Evolutionary conservation across 768 basidiomycete species (phyloP).

Genomic region (Leccinum imitatum): DNA sequence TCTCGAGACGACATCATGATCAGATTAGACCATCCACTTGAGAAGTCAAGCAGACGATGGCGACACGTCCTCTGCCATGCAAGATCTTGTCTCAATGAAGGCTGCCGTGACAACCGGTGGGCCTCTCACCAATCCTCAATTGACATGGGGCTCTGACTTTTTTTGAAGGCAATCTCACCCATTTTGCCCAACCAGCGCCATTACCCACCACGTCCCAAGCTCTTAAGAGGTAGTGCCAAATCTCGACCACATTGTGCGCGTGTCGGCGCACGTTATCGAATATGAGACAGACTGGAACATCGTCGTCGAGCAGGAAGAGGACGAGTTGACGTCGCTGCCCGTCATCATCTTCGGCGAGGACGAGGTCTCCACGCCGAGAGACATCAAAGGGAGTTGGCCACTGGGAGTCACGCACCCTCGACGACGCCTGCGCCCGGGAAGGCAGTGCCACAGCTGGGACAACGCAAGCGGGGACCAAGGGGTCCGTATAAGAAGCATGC

Average conservation of each 20-base stretch:
- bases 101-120: too few species aligned
- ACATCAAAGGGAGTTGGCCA: constrained; percentile 43
- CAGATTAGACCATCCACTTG: too few species aligned
- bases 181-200: too few species aligned
- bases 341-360: constrained; percentile 38
- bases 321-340: constrained; percentile 22
- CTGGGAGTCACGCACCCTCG: constrained; percentile 47
- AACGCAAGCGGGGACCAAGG: constrained; percentile 45
- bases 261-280: constrained; percentile 71
- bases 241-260: constrained; percentile 71
- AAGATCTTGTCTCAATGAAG: too few species aligned
- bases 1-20: too few species aligned
- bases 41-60: too few species aligned
- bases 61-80: too few species aligned
- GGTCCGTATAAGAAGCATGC: constrained; percentile 55
- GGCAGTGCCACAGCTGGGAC: neutral
- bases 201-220: too few species aligned
- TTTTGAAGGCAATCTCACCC: too few species aligned
- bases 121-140: too few species aligned
- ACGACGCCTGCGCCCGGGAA: constrained; percentile 37
- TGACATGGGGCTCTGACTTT: too few species aligned
- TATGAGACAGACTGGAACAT: constrained; percentile 86
- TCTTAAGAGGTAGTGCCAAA: too few species aligned
- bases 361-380: constrained; percentile 41
- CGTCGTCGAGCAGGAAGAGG: constrained; percentile 68